Evolutionary conservation across 371 early-diverging fungal genomes (phyloP), one percentile per base, ranked within the genome.

Genomic region (Dentiscutata heterogama): DNA sequence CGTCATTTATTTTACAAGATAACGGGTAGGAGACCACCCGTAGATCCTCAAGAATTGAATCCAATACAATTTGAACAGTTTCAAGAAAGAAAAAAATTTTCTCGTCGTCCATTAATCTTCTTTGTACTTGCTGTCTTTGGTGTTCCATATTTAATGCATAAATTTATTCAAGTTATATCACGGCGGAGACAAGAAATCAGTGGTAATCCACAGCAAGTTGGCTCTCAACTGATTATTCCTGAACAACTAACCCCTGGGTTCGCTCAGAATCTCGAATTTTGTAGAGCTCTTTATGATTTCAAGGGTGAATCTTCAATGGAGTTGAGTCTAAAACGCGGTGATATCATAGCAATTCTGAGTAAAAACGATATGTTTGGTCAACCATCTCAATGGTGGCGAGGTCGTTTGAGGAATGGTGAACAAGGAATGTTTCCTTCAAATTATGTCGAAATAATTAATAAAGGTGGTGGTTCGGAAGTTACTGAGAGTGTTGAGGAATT

Each of bases 381-480:
- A n/a, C 92, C 93, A 35, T 92, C 92, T 76, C 89, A 90, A 85
- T 98, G 98, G 98, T 99, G 99, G 99, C 89, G 94, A 65, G 98
- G 98, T 22, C 86, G 95, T 73, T 86, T 93, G 18, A 91, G 95
- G 58, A 89, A 91, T 71, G 98, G 99, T 0, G 88, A 88, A 18
- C 91, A 95, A 83, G 99, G 98, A 4, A 87, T 95, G 65, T 97
- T 99, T 88, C 98, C 99, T 0, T 90, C 94, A 72, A 97, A 93
- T 83, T 97, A 96, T 85, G 97, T 97, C 16, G 90, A 93, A 54
- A 87, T 94, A 25, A 89, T 96, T 77, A 86, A 89, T 78, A 89
- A 89, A 82, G 88, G 87, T 29, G 86, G 46, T 22, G 35, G 35
- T 70, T 22, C 50, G 2, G 70, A 70, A 25, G 14, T 35, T n/a